Conservation (phyloP, 805 yeast species). For the Ogataea thermomethanolica region DNA sequence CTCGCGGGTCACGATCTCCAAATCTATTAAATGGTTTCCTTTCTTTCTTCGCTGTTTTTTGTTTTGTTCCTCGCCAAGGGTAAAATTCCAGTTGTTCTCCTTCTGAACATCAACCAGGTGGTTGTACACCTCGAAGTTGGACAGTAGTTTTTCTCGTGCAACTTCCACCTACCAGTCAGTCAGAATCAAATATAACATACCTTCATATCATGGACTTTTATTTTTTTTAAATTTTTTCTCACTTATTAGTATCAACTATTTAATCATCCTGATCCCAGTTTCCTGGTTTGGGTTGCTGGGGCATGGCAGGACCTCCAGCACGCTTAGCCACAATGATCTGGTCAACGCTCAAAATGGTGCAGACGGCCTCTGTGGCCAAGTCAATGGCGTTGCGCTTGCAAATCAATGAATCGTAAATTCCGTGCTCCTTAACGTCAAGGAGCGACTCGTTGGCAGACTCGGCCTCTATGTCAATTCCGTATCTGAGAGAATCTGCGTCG, state of each 20-base stretch:
- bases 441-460: slow-evolving; percentile 59
- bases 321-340: slow-evolving; percentile 98
- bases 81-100: slow-evolving; percentile 45
- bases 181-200: slow-evolving; percentile 4
- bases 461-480: slow-evolving; percentile 79
- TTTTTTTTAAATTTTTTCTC: neutral
- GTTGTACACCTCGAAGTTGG: slow-evolving; percentile 61
- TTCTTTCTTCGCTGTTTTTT: slow-evolving; percentile 29
- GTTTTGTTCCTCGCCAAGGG: slow-evolving; percentile 22
- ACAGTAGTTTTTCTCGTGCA: slow-evolving; percentile 54
- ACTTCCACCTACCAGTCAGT: slow-evolving; percentile 38
- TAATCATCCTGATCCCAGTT: slow-evolving; percentile 95
- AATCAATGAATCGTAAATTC: slow-evolving; percentile 74
- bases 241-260: slow-evolving; percentile 1
- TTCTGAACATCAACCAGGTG: slow-evolving; percentile 49
- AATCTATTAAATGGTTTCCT: slow-evolving; percentile 37
- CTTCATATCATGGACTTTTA: slow-evolving; percentile 12
- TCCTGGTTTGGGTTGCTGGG: slow-evolving; percentile 81
- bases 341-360: slow-evolving; percentile 85
- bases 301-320: slow-evolving; percentile 96
- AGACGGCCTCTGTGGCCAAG: slow-evolving; percentile 94
- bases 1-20: slow-evolving; percentile 50
- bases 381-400: slow-evolving; percentile 84
- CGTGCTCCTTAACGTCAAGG: slow-evolving; percentile 63
- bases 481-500: slow-evolving; percentile 32